Base-by-base conservation (phyloP, 1,284 basidiomycete species). In the Pseudozyma tsukubaensis region DNA sequence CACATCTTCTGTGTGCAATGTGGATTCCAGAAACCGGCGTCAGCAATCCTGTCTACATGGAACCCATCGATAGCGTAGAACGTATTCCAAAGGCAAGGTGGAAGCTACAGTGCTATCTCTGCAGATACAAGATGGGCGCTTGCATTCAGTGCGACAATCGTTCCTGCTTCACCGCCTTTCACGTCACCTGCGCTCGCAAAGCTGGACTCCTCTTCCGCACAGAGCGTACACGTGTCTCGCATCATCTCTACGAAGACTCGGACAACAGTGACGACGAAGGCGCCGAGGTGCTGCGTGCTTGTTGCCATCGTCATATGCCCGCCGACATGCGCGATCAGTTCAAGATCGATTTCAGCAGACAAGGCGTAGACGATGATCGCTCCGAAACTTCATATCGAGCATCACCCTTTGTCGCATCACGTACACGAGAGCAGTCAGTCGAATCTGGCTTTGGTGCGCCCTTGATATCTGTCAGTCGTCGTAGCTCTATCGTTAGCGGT, bases 1-100 rank as follows among this genome's bases (percentile, higher is more conserved):
- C 94, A 0, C 97, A 99, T 85, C 87, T 99, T 0, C 88, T 99
- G 1, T 99, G 97, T 81, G 94, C 96, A 4, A 97, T 99, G 73
- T 99, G 94, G 94, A 91, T 98, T 4, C 95, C 97, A 0, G 97
- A 99, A 84, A 94, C 94, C 9, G 90, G 92, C 42, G 93, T 98
- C 6, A 91, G 92, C 36, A 99, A 99, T 84, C 91, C 94, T 8
- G 92, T 95, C 11, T 97, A 98, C 85, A 99, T 99, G 96, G 97
- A 99, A 80, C 97, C 97, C 11, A 91, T 99, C 49, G 94, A 94
- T 32, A 93, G 93, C 21, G 89, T 95, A 0, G 93, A 97, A 49
- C 89, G 87, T 74, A 93, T 99, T 47, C 91, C 92, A 4, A 97
- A 95, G 83, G 91, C 91, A 76, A 88, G 96, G 8, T 98, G 95